Evolutionary conservation across 31 red algal genomes (phyloP).

Genomic region (Asparagopsis taxiformis): DNA sequence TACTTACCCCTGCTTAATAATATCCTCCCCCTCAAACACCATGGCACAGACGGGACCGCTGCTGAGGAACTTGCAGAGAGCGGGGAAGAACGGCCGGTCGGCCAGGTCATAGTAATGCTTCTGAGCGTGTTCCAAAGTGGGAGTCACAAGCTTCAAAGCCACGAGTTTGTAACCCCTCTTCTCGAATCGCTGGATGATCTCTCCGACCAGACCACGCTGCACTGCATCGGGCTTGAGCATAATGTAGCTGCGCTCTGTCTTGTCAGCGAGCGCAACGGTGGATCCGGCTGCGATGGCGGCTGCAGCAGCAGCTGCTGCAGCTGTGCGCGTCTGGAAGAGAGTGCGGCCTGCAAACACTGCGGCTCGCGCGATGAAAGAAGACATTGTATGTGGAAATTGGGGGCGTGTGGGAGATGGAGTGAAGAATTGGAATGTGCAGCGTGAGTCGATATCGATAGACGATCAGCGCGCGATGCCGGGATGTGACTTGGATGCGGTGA

Average conservation of each 20-base stretch:
- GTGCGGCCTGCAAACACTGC: constrained; percentile 49
- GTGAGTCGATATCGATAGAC: too few relatives aligned
- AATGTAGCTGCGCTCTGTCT: constrained; percentile 57
- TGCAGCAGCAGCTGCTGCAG: constrained; percentile 30
- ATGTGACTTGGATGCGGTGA: too few relatives aligned
- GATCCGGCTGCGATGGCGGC: constrained; percentile 26
- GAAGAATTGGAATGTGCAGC: too few relatives aligned
- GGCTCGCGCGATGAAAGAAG: constrained; percentile 46
- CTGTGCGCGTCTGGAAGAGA: constrained; percentile 45
- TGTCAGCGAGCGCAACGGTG: constrained; percentile 55
- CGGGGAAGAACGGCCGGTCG: constrained; percentile 89
- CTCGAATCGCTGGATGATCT: constrained; percentile 95
- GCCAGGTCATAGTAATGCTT: constrained; percentile 91
- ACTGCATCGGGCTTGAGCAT: constrained; percentile 89
- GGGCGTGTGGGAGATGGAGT: too few relatives aligned
- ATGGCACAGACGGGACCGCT: constrained; percentile 91
- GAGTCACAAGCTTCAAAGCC: constrained; percentile 84
- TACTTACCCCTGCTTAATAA: constrained; percentile 72
- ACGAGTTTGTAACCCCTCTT: constrained; percentile 92
- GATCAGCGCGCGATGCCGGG: too few relatives aligned
- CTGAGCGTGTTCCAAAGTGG: constrained; percentile 67
- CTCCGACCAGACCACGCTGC: constrained; percentile 88
- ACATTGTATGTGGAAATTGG: constrained; percentile 19
- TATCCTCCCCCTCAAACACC: constrained; percentile 95
- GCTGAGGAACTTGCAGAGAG: constrained; percentile 84